These are phyloP conservation scores for Phytophthora meadii DNA, from an alignment of 352 stramenopile species.

Conservation along the genomic window DNA sequence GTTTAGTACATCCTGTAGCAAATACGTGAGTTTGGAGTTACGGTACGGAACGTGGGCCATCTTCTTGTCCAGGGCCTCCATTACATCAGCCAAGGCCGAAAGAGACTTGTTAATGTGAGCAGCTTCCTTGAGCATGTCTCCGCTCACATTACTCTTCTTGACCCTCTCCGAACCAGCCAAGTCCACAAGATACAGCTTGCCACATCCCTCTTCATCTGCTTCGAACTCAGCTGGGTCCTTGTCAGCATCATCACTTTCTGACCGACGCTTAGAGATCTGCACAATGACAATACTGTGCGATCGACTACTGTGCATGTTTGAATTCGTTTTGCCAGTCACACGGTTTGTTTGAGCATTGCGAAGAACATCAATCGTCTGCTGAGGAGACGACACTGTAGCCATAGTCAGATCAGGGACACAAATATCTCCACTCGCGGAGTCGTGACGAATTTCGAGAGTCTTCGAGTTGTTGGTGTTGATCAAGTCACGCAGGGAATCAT, in stretches of 20 bases:
- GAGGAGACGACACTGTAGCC: constrained; percentile 64
- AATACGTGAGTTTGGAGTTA: constrained; percentile 98
- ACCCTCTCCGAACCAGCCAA: constrained; percentile 93
- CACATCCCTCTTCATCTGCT: constrained; percentile 64
- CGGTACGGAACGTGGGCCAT: constrained; percentile 94
- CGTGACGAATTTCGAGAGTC: constrained; percentile 77
- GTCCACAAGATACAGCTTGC: constrained; percentile 94
- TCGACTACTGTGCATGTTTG: constrained; percentile 91
- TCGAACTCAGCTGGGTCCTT: constrained; percentile 35
- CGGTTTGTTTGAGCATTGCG: constrained; percentile 76
- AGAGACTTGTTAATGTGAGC: constrained; percentile 92
- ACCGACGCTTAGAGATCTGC: constrained; percentile 76
- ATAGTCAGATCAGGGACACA: constrained; percentile 78
- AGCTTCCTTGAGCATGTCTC: constrained; percentile 82
- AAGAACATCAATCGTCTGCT: constrained; percentile 77
- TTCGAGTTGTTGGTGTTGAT: constrained; percentile 74
- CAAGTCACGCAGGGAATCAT: constrained; percentile 93
- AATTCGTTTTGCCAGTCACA: constrained; percentile 85
- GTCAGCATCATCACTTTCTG: constrained; percentile 36
- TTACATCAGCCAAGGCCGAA: constrained; percentile 93
- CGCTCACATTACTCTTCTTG: constrained; percentile 90
- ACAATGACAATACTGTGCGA: constrained; percentile 94
- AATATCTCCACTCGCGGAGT: constrained; percentile 74
- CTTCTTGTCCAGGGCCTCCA: constrained; percentile 93
- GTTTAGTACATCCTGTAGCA: constrained; percentile 94